Base-by-base conservation (phyloP, 75 land plant species). In the Pseudotsuga menziesii region DNA sequence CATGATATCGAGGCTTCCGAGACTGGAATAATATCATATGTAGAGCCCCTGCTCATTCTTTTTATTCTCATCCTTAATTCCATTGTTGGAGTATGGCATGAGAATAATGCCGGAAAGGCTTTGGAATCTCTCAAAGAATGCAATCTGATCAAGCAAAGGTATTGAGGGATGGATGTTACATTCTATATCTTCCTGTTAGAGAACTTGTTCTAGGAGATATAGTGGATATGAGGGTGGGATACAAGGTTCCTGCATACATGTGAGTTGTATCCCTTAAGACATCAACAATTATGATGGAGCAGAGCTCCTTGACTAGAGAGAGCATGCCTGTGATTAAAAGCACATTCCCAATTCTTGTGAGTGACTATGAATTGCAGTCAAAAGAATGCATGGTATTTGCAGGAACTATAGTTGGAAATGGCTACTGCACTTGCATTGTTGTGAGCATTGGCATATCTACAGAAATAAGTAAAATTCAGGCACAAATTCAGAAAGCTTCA, bases 131-230 rank as follows among this genome's bases (percentile, higher is more conserved):
- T 94, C 48, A 94, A 94, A 64, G 90, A 78, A 88, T 94, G 82
- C 98, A 94, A 73, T 85, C 86, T 58, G 95, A 90, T 52, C 76
- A 82, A 29, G 89, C 85, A 0, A 87, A 85, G 74, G 95, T 92
- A 29, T 23, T 87, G 35, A 77, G 95, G 64, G 93, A 90, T 73
- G 91, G 91, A 4, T 63, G 71, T 22, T 58, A 55, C n/a, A 78
- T 90, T 9, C 86, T 87, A 11, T 81, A 90, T 78, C 72, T 94
- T 72, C 92, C 92, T 12, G 94, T 92, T 19, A 26, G 87, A 57
- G 97, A 94, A 75, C 94, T 94, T 75, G 97, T 94, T 26, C 97
- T 94, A 2, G 94, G 94, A 12, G 97, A 94, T 73, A 82, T 94
- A 5, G 97, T 94, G 5, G 95, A 94, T 23, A 57, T 94, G 74